These are phyloP conservation scores for Citrus reticulata DNA, from an alignment of 345 rosid genomes.

Conservation along the genomic window DNA sequence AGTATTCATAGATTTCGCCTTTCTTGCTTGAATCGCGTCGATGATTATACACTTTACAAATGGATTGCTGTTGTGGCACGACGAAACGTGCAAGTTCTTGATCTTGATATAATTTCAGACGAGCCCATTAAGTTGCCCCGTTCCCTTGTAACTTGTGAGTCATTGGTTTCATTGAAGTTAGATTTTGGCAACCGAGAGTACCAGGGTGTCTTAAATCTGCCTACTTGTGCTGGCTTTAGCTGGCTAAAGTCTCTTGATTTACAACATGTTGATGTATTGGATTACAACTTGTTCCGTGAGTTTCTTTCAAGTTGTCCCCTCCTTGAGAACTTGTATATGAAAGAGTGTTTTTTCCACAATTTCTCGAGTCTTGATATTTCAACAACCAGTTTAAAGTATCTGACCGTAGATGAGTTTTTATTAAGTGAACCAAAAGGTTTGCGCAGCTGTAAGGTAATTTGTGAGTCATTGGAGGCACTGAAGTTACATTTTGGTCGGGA, in stretches of 20 bases:
- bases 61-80: not conserved
- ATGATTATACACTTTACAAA: not conserved
- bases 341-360: not conserved
- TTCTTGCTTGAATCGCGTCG: not conserved
- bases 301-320: slow-evolving; percentile 1
- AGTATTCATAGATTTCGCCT: not conserved
- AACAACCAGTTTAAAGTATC: not conserved
- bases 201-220: no score
- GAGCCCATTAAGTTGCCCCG: not conserved
- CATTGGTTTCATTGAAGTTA: not conserved
- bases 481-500: no score
- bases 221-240: not conserved
- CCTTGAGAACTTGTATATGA: not conserved
- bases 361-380: not conserved
- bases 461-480: no score
- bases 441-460: not conserved
- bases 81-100: not conserved
- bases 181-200: not conserved
- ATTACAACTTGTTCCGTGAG: not conserved
- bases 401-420: not conserved
- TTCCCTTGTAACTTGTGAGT: not conserved
- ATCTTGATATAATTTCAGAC: not conserved
- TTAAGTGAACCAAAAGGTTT: not conserved
- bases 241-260: not conserved
- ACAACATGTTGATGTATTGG: not conserved